Evolutionary conservation across 2,329 filamentous ascomycete species (phyloP), one percentile per base, ranked within the genome.

Genomic region (Aphanoascus verrucosus): DNA sequence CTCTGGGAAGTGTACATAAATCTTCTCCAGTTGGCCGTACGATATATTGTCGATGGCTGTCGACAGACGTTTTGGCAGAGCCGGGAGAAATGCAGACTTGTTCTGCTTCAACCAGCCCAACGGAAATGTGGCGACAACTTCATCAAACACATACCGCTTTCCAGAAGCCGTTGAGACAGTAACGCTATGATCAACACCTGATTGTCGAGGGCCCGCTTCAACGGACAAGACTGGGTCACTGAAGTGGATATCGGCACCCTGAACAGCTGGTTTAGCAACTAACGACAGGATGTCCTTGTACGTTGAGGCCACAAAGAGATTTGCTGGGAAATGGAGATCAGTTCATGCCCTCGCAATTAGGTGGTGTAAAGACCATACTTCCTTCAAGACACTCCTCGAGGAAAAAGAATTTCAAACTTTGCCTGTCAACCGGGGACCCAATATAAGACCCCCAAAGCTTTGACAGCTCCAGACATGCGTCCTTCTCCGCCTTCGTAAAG

Each of bases 361-460:
- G 37, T 23, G 38, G 42, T 11, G 32, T 15, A 43, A 35, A 15
- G 44, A 14, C 64, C 70, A 57, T 64, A 73, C 74, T 72, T 15
- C 81, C 81, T 60, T 83, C 81, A 47, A 84, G 78, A 54, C 79
- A 83, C 62, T 84, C 80, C 61, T 85, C 82, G 28, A 85, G 68
- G 71, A 78, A 82, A 61, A 83, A 83, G 64, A 80, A 84, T 60
- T 76, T 80, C 56, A 85, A 64, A 60, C 79, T 83, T 63, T 84
- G 81, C 43, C 67, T 73, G 59, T 79, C 74, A 31, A 82, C 71
- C 0, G 77, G 72, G 55, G 78, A 79, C 5, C 82, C 82, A 7
- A 84, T 77, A 63, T 84, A 84, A 0, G 77, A 75, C 37, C 81
- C 81, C 80, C 81, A 85, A 66, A 82, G 75, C 54, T 77, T 75